Base-by-base conservation (phyloP, 1,284 basidiomycete genomes). In the Heterobasidion annosum region DNA sequence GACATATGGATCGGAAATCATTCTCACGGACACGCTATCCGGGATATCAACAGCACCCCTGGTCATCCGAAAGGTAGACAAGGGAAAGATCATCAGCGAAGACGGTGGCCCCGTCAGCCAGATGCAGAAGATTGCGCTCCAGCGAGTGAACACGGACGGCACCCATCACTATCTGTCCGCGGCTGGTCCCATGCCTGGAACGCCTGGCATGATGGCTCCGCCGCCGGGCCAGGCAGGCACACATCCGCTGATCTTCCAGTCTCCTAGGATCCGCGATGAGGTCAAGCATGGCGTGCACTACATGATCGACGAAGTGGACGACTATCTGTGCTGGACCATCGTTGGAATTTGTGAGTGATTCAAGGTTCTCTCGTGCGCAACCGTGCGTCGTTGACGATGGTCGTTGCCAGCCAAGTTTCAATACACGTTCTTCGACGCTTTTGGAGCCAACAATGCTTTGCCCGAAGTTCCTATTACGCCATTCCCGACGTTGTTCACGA, bases 321-420 rank as follows among this genome's bases (percentile, higher is more conserved):
- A 98, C 66, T 93, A 91, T 71, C 77, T 95, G 56, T 93, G 91
- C 64, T 98, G 94, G 94, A 93, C 92, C 8, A 93, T 98, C 60
- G 91, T 94, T 58, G 91, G 94, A 50, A 94, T 97, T 53, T 92
- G 93, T 94, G 70, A 71, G 92, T 81, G 9, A 37, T 40, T 53
- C 49, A 18, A 32, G 32, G 13, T 37, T 25, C 48, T 34, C 18
- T 48, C 35, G 19, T n/a, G 8, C n/a, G 37, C 37, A 8, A 12
- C 12, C 10, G 10, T 40, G 37, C 10, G 2, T 44, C 25, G 34
- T 50, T 46, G 18, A 34, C 10, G n/a, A 50, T 16, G 34, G 32
- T 50, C 37, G 55, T 59, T 25, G 25, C 47, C 58, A 91, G 89
- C 90, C 53, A 91, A 92, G 69, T 93, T 93, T 70, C 90, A 93